Evolutionary conservation across 139 green algal genomes (phyloP).

Genomic region (Microglena sp.): DNA sequence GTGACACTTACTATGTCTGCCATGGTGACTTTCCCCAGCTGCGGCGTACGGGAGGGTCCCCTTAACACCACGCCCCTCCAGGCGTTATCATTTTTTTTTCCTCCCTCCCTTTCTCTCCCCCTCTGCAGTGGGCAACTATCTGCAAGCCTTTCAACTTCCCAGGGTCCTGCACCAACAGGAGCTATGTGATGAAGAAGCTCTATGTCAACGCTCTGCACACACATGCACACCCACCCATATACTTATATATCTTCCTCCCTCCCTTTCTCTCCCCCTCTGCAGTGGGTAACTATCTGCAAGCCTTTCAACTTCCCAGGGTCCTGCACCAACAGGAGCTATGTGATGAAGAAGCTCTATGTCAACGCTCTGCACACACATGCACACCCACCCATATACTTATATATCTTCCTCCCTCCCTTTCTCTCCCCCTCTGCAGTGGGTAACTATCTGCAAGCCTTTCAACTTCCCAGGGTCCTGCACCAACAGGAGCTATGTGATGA

Average conservation of each 20-base stretch:
- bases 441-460: constrained; percentile 10
- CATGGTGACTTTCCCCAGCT: too few species aligned
- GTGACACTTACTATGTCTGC: too few species aligned
- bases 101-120: too few species aligned
- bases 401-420: too few species aligned
- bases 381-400: too few species aligned
- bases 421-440: too few species aligned
- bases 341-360: constrained; percentile 13
- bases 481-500: constrained; percentile 12
- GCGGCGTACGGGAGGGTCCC: too few species aligned
- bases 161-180: constrained; percentile 10
- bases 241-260: too few species aligned
- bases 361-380: constrained; percentile 17
- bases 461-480: constrained; percentile 9
- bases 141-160: constrained; percentile 15
- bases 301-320: constrained; percentile 7
- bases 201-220: constrained; percentile 15
- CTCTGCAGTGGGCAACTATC: constrained; percentile 1
- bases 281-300: constrained; percentile 7
- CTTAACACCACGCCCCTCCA: too few species aligned
- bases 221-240: too few species aligned
- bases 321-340: constrained; percentile 14
- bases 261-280: too few species aligned
- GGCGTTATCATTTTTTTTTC: too few species aligned
- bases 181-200: constrained; percentile 11